phyloP scores from a whole-genome alignment of 2,329 filamentous ascomycete genomes.

The Penicillium digitatum region DNA sequence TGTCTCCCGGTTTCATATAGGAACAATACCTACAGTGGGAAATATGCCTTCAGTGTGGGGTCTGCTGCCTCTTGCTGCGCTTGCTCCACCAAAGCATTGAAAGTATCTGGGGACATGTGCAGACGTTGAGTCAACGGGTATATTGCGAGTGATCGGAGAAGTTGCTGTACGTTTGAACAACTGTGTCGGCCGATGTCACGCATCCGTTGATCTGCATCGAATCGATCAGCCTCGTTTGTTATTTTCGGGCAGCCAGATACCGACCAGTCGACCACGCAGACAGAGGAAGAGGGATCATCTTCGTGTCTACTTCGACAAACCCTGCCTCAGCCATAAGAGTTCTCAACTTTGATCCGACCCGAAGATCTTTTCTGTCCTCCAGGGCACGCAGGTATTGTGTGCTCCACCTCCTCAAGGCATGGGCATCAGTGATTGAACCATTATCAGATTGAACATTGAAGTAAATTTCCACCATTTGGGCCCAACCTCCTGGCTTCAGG shows the following conservation, averaged over 20 bases:
- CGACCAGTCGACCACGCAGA: conserved; percentile 66
- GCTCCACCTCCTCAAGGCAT: conserved; percentile 66
- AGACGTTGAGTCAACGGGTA: conserved; percentile 45
- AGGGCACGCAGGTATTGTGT: conserved; percentile 59
- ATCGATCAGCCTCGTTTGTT: conserved; percentile 26
- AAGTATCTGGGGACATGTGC: conserved; percentile 39
- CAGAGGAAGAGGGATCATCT: conserved; percentile 63
- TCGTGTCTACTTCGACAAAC: conserved; percentile 64
- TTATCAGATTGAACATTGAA: conserved; percentile 82
- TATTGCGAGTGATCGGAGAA: conserved; percentile 42
- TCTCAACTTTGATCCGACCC: conserved; percentile 60
- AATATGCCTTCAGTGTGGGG: conserved; percentile 42
- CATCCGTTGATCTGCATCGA: conserved; percentile 39
- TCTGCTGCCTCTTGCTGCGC: conserved; percentile 40
- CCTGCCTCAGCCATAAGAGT: conserved; percentile 58
- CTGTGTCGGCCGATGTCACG: conserved; percentile 43
- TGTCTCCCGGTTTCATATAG: background rate
- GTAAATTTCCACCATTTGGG: conserved; percentile 84
- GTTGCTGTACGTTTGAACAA: conserved; percentile 34
- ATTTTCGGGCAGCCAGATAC: conserved; percentile 15
- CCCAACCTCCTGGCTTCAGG: conserved; percentile 73
- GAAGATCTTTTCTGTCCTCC: conserved; percentile 62
- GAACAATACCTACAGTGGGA: conserved; percentile 41
- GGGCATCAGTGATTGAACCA: conserved; percentile 65
- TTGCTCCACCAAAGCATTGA: conserved; percentile 35